Conservation (phyloP, 129 eudicot genomes). For the Centaurea solstitialis region DNA sequence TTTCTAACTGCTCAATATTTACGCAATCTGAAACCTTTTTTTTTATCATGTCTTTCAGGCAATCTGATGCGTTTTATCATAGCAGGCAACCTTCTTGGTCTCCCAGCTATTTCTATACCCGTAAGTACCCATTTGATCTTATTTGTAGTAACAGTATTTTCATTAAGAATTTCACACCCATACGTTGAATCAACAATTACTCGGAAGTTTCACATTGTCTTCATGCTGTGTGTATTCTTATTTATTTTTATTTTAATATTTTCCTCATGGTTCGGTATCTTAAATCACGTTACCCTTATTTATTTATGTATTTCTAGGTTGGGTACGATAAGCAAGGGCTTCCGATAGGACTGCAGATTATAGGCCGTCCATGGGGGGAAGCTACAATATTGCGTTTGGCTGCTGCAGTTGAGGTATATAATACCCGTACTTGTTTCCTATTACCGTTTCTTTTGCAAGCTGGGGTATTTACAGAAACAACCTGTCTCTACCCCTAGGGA, state of each 20-base stretch:
- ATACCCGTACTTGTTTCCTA: no score
- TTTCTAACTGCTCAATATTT: not conserved
- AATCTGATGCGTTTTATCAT: slow-evolving; percentile 67
- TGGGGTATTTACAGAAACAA: no score
- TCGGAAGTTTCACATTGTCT: not conserved
- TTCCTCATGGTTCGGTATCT: not conserved
- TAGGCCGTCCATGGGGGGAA: slow-evolving; percentile 97
- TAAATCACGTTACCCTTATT: not conserved
- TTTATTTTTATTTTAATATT: not conserved
- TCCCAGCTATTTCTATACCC: slow-evolving; percentile 77
- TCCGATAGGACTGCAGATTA: slow-evolving; percentile 89
- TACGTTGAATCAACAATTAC: not conserved
- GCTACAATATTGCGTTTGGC: slow-evolving; percentile 89
- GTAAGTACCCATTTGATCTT: slow-evolving; percentile 38
- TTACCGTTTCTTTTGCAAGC: no score
- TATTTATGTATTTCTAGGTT: slow-evolving; percentile 40
- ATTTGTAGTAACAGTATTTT: slow-evolving; percentile 2
- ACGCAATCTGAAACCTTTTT: not conserved
- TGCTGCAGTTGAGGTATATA: slow-evolving; percentile 80
- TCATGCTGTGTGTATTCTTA: not conserved
- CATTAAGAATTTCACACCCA: not conserved
- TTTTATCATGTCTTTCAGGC: slow-evolving; percentile 33
- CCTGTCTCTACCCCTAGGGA: no score
- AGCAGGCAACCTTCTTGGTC: slow-evolving; percentile 67
- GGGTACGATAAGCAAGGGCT: slow-evolving; percentile 98